Conservation (phyloP, 352 stramenopile species). For the Pythium pyrilobum region DNA sequence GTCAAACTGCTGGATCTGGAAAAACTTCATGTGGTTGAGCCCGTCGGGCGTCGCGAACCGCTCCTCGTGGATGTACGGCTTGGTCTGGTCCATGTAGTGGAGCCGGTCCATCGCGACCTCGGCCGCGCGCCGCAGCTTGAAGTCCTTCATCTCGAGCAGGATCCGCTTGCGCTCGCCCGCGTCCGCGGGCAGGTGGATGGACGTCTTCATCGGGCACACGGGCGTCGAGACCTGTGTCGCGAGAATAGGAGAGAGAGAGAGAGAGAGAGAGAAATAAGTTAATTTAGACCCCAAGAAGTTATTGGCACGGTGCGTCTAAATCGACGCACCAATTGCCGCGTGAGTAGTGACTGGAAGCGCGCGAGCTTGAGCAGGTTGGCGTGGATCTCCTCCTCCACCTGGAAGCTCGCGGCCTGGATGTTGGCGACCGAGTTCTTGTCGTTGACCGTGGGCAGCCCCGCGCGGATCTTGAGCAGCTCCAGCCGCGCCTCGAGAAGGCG, state of each 20-base stretch:
- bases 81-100: background rate
- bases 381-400: constrained; percentile 20
- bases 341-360: constrained; percentile 14
- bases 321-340: constrained; percentile 5
- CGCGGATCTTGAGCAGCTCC: constrained; percentile 14
- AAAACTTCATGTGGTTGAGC: constrained; percentile 5
- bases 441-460: constrained; percentile 11
- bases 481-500: constrained; percentile 7
- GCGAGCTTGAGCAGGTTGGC: constrained; percentile 7
- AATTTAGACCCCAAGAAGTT: background rate
- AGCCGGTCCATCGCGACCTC: constrained; percentile 2
- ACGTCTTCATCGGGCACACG: constrained; percentile 12
- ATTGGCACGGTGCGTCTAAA: background rate
- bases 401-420: constrained; percentile 9
- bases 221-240: constrained; percentile 9
- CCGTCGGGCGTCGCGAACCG: constrained; percentile 11
- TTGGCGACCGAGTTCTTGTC: constrained; percentile 10
- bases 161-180: constrained; percentile 1
- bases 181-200: constrained; percentile 11
- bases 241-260: background rate
- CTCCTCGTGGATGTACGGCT: constrained; percentile 10
- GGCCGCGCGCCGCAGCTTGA: constrained; percentile 30
- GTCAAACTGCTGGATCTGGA: constrained; percentile 18
- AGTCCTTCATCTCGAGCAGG: constrained; percentile 24
- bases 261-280: background rate